Base-by-base conservation (phyloP, 2,329 filamentous ascomycete genomes). In the Sordariomycetes sp. region DNA sequence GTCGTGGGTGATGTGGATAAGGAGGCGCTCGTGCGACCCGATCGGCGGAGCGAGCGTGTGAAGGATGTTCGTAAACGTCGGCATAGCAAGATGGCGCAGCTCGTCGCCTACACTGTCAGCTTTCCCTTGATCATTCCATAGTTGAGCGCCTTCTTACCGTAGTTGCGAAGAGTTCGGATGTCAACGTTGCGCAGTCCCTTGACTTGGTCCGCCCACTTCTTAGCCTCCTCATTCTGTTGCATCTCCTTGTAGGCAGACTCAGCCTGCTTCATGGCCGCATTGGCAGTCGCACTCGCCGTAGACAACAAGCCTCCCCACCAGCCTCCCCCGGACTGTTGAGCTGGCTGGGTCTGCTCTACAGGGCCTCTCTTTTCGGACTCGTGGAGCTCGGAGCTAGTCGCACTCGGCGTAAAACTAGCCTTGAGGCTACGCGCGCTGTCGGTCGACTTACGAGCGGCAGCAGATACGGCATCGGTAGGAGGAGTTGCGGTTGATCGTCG, bases 1-100 rank as follows among this genome's bases (percentile, higher is more conserved):
- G 57, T 96, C 92, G 65, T 98, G 92, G 8, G 90, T 94, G 43
- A 92, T 93, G 64, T 98, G 92, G 49, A 98, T 96, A 49, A 93
- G 83, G 7, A 98, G 82, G 32, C 90, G 85, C 63, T 98, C 92
- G 61, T 98, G 92, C 8, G 90, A 92, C 36, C 87, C 88, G 51
- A 98, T 98, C 9, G 92, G 92, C 30, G 92, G 92, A 0, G 92
- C 92, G 43, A 98, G 79, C 18, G 88, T 95, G 58, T 96, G 86
- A 41, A 98, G 76, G 49, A 98, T 82, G 51, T 87, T 86, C 54
- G 88, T 90, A 54, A 98, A 94, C 30, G 92, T 95, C 20, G 92
- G 92, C 21, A 98, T 69, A 37, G 92, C 92, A 47, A 86, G 82
- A 47, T 82, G 81, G 47, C 81, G 79, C 42, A 94, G 69, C 53